Evolutionary conservation across 2,329 filamentous ascomycete genomes (phyloP).

Genomic region (Calonectria ilicicola): DNA sequence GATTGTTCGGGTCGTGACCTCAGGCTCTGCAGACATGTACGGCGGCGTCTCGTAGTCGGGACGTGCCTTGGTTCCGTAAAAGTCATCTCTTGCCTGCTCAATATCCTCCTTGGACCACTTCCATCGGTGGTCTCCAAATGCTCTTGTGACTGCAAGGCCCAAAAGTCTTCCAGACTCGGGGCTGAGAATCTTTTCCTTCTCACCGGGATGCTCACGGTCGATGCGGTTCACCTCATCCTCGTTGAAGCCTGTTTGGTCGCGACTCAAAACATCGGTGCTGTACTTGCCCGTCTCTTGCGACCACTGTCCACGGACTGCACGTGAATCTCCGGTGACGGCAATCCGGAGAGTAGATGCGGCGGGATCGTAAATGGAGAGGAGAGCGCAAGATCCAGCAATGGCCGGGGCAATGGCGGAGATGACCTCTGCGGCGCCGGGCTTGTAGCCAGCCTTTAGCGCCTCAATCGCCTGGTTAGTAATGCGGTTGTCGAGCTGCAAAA

Average conservation of each 20-base stretch:
- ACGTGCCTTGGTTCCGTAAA: slow-evolving; percentile 58
- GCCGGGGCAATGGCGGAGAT: slow-evolving; percentile 50
- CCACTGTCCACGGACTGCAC: slow-evolving; percentile 70
- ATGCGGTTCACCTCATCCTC: slow-evolving; percentile 67
- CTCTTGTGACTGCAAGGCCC: slow-evolving; percentile 71
- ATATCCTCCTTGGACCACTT: slow-evolving; percentile 70
- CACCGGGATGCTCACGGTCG: slow-evolving; percentile 69
- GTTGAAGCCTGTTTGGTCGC: slow-evolving; percentile 76
- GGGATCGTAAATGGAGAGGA: slow-evolving; percentile 73
- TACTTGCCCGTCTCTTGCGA: slow-evolving; percentile 58
- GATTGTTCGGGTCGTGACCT: slow-evolving; percentile 68
- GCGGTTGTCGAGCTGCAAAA: slow-evolving; percentile 68
- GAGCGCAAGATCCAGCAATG: slow-evolving; percentile 69
- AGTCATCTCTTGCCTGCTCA: slow-evolving; percentile 53
- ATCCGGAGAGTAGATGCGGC: slow-evolving; percentile 65
- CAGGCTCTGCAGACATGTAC: slow-evolving; percentile 76
- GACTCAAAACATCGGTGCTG: slow-evolving; percentile 65
- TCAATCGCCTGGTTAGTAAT: slow-evolving; percentile 57
- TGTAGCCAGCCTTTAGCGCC: slow-evolving; percentile 43
- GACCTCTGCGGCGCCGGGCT: slow-evolving; percentile 43
- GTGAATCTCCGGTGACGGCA: slow-evolving; percentile 76
- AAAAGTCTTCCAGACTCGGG: slow-evolving; percentile 68
- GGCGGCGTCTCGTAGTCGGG: slow-evolving; percentile 68
- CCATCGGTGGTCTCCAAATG: slow-evolving; percentile 77
- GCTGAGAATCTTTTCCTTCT: slow-evolving; percentile 64